Evolutionary conservation across 1,284 basidiomycete genomes (phyloP), one percentile per base, ranked within the genome.

Genomic region (Meripilus lineatus): DNA sequence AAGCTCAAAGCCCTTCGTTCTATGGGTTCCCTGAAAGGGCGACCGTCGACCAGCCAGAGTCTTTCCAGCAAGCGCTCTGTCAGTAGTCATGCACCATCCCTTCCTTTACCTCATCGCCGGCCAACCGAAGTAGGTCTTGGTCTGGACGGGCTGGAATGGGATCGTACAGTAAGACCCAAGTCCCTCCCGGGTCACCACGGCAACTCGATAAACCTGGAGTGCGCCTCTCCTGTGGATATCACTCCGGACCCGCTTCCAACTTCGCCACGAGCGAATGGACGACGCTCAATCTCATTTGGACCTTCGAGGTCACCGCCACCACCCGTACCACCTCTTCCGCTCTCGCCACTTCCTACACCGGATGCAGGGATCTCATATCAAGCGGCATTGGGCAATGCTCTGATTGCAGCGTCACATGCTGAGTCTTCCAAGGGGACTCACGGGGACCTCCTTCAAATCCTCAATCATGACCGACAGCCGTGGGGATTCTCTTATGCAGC

Each of bases 351-450:
- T 37, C 56, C 66, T 37, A 55, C 68, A 25, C 58, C 60, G 48
- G 57, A 65, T 48, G 56, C 66, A 25, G 59, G 52, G 36, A 68
- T 56, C 52, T 62, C 71, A 40, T 82, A 82, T 58, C 84, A 89
- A 54, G 79, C 76, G n/a, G 71, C 79, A 5, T 71, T 89, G 13
- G 86, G 82, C 24, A 89, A 89, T 49, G 93, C 92, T 1, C 74
- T 99, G 25, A 82, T 95, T 40, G 89, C 90, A 34, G 95, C 95
- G 0, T 95, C 92, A 4, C 94, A 97, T 60, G 88, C 93, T 2
- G 95, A 98, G 62, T 93, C 90, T 14, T 79, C 92, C 15, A 85
- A 84, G 50, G 95, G 95, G 33, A 89, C 88, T 1, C 92, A 95
- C 50, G 80, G 84, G 36, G 95, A 99, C 65, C 77, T 99, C 6